These are phyloP conservation scores for Blastobotrys persicus DNA, from an alignment of 1,139 yeast species.

Conservation along the genomic window DNA sequence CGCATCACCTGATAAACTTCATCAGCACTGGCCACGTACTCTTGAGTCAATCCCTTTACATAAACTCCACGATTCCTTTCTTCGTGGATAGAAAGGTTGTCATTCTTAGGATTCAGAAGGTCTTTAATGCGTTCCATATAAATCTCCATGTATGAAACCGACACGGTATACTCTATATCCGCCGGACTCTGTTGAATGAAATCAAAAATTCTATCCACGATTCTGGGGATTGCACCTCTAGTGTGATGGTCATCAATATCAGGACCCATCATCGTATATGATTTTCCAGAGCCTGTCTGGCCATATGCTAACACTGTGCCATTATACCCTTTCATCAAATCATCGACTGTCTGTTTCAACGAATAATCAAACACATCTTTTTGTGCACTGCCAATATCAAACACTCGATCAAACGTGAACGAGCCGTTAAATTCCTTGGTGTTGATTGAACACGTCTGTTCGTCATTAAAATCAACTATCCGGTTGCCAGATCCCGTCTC, in stretches of 20 bases:
- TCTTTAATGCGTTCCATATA: conserved; percentile 78
- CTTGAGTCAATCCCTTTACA: conserved; percentile 65
- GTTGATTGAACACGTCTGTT: conserved; percentile 24
- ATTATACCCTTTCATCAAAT: conserved; percentile 74
- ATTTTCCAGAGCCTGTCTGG: conserved; percentile 85
- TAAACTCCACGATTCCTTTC: conserved; percentile 64
- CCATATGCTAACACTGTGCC: conserved; percentile 88
- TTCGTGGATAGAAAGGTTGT: conserved; percentile 59
- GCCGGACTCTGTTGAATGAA: conserved; percentile 50
- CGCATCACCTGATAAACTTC: conserved; percentile 59
- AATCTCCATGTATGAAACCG: conserved; percentile 77
- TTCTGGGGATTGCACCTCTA: conserved; percentile 71
- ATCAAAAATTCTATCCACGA: conserved; percentile 63
- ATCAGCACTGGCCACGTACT: conserved; percentile 54
- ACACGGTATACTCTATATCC: conserved; percentile 64
- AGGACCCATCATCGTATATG: conserved; percentile 81
- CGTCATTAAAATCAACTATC: conserved; percentile 18
- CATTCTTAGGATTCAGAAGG: conserved; percentile 43
- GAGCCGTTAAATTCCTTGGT: conserved; percentile 30
- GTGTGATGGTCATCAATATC: conserved; percentile 39
- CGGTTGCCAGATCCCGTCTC: conserved; percentile 18
- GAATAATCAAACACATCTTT: conserved; percentile 62
- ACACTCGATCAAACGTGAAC: conserved; percentile 69
- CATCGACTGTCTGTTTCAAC: conserved; percentile 58
- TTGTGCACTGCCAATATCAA: conserved; percentile 52